Conservation (phyloP, 2,329 filamentous ascomycete genomes). For the Tympanopsis confertula region DNA sequence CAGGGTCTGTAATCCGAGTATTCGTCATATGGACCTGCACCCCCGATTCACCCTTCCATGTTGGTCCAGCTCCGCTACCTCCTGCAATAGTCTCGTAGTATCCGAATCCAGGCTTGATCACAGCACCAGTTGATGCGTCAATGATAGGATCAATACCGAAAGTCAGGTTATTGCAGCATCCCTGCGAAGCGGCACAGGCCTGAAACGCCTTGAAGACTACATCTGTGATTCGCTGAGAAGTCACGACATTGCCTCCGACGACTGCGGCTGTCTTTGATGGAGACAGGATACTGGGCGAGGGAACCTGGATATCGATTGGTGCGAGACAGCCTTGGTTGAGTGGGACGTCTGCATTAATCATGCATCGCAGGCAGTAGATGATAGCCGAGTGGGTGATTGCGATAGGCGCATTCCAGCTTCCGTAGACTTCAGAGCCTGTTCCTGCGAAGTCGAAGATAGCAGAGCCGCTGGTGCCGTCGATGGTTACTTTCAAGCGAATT, state of each 20-base stretch:
- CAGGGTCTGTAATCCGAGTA: constrained; percentile 22
- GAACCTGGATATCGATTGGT: constrained; percentile 19
- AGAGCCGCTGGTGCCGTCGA: constrained; percentile 14
- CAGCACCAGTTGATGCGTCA: background rate
- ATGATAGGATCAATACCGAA: background rate
- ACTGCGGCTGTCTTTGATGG: constrained; percentile 19
- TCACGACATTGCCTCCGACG: constrained; percentile 3
- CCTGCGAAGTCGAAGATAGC: constrained; percentile 23
- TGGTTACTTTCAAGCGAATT: constrained; percentile 17
- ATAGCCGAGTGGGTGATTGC: constrained; percentile 24
- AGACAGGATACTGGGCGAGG: constrained; percentile 17
- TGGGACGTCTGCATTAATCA: constrained; percentile 22
- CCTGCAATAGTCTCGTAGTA: constrained; percentile 23
- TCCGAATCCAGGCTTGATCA: constrained; percentile 14
- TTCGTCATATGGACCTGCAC: constrained; percentile 24
- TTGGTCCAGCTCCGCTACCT: constrained; percentile 15
- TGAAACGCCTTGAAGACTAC: constrained; percentile 10
- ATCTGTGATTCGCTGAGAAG: constrained; percentile 9
- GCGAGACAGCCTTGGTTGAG: constrained; percentile 24
- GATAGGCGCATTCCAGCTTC: constrained; percentile 22
- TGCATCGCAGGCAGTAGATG: constrained; percentile 23
- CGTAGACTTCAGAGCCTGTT: constrained; percentile 19
- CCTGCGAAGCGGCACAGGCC: constrained; percentile 7
- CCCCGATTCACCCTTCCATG: constrained; percentile 15
- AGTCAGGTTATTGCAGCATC: constrained; percentile 8